Conservation (phyloP, 495 filamentous ascomycete genomes). For the Penicillium simplicissimum region DNA sequence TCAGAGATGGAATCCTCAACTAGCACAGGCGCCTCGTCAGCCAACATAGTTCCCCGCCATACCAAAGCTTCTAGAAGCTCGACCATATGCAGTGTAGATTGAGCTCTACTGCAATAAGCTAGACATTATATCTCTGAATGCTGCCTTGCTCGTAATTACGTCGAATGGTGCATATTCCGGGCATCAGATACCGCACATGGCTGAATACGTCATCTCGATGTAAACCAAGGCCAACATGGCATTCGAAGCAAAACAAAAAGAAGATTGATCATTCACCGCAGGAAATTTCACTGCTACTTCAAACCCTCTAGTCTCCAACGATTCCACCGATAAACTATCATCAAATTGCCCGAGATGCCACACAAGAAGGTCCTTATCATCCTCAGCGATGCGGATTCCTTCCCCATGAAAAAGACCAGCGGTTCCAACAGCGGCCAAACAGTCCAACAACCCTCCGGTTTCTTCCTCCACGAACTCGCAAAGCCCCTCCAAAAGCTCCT, state of each 20-base stretch:
- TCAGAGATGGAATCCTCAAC: too few relatives aligned
- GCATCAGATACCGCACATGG: not conserved
- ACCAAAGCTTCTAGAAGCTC: not conserved
- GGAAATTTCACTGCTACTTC: too few relatives aligned
- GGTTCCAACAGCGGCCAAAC: slow-evolving; percentile 26
- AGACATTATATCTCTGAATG: not conserved
- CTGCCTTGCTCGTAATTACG: not conserved
- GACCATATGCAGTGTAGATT: not conserved
- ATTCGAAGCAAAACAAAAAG: not conserved
- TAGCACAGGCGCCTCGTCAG: too few relatives aligned
- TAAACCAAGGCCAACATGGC: not conserved
- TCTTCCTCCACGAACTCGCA: slow-evolving; percentile 48
- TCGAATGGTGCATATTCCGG: not conserved
- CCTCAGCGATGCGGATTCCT: slow-evolving; percentile 39
- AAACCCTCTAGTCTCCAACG: not conserved
- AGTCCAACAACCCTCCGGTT: slow-evolving; percentile 41
- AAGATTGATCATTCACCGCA: not conserved
- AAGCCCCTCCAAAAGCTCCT: slow-evolving; percentile 42
- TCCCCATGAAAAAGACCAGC: slow-evolving; percentile 36
- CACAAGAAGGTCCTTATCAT: slow-evolving; percentile 44
- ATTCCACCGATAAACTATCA: not conserved
- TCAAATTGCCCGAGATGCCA: slow-evolving; percentile 3
- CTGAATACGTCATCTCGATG: slow-evolving; percentile 1
- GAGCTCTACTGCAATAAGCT: not conserved
- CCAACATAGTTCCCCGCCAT: not conserved